A percentile compares a stretch with the other conserved stretches of the same genome.
Conservation (phyloP, 352 stramenopile genomes). For the Phytophthora agathidicida region DNA sequence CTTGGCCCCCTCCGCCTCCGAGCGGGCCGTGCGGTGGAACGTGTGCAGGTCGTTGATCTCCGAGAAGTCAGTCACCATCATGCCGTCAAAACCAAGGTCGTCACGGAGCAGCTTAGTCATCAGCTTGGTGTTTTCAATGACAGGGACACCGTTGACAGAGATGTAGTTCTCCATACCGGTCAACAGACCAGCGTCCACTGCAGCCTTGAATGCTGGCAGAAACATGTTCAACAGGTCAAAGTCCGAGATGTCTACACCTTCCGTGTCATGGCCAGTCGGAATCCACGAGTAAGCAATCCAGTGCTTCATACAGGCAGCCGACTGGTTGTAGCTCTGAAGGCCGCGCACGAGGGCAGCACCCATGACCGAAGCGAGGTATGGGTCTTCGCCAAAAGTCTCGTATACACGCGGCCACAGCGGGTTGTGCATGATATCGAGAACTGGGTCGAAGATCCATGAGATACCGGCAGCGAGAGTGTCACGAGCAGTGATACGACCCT, state of each 20-base stretch:
- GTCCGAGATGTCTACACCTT: conserved; percentile 53
- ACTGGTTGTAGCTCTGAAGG: conserved; percentile 58
- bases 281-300: conserved; percentile 75
- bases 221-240: conserved; percentile 77
- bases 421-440: conserved; percentile 76
- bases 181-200: conserved; percentile 62
- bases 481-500: conserved; percentile 61
- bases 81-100: conserved; percentile 73
- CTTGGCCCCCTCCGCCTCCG: conserved; percentile 42
- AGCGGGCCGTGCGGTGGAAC: conserved; percentile 42
- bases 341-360: conserved; percentile 60
- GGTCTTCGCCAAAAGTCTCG: conserved; percentile 93
- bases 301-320: conserved; percentile 84
- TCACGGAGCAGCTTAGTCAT: conserved; percentile 67
- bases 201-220: conserved; percentile 67
- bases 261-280: conserved; percentile 71
- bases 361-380: conserved; percentile 67
- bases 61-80: conserved; percentile 87
- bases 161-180: conserved; percentile 93
- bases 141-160: conserved; percentile 85
- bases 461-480: conserved; percentile 84
- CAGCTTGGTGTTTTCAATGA: conserved; percentile 71
- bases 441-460: conserved; percentile 84
- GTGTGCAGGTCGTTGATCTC: conserved; percentile 82
- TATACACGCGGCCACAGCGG: conserved; percentile 83